Percentiles rank a stretch among this genome's conserved stretches.
Conservation (phyloP, 169 alveolate genomes). For the Plasmodium chabaudi region DNA sequence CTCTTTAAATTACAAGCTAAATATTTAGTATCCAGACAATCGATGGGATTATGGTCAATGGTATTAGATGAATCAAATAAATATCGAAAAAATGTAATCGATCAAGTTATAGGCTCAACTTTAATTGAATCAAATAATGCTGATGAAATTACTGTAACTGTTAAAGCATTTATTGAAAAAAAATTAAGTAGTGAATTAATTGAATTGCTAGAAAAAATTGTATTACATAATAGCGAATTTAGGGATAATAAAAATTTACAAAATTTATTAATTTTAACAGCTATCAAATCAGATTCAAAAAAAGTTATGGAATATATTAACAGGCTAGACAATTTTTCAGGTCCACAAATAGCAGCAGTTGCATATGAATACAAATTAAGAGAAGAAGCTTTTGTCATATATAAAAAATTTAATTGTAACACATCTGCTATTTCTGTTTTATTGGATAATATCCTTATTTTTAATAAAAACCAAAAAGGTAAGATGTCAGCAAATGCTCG, state of each 20-base stretch:
- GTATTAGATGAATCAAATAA: constrained; percentile 93
- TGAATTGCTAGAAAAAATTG: constrained; percentile 87
- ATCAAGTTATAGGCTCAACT: constrained; percentile 96
- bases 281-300: constrained; percentile 83
- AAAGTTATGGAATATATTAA: constrained; percentile 92
- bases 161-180: constrained; percentile 98
- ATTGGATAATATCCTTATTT: constrained; percentile 81
- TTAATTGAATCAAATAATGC: constrained; percentile 97
- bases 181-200: constrained; percentile 97
- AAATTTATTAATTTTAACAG: constrained; percentile 84
- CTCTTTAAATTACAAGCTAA: constrained; percentile 97
- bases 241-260: constrained; percentile 95
- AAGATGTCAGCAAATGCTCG: not conserved
- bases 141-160: constrained; percentile 96
- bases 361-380: constrained; percentile 84
- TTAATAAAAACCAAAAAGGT: constrained; percentile 8
- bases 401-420: constrained; percentile 92
- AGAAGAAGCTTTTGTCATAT: constrained; percentile 96
- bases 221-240: constrained; percentile 92
- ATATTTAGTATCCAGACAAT: constrained; percentile 97
- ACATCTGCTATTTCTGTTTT: constrained; percentile 96
- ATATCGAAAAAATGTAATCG: constrained; percentile 95
- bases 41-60: constrained; percentile 96
- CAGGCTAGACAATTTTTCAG: constrained; percentile 97
- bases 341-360: constrained; percentile 96